Percentiles rank a stretch among this genome's conserved stretches.
phyloP scores from a whole-genome alignment of 805 yeast genomes.

The Nakazawaea peltata region DNA sequence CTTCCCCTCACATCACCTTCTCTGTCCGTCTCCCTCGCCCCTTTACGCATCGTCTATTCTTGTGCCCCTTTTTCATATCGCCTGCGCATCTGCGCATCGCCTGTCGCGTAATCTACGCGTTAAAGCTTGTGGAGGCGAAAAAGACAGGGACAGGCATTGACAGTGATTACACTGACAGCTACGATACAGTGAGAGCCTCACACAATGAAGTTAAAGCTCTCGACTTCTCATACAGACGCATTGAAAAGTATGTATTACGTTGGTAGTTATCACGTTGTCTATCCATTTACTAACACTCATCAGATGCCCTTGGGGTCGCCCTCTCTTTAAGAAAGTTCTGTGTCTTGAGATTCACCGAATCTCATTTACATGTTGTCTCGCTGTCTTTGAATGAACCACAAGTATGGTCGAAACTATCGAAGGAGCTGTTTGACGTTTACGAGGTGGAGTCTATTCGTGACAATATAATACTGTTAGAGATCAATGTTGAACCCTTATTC shows the following conservation, averaged over 20 bases:
- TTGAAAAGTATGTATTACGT: slow-evolving; percentile 10
- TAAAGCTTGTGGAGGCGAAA: too few relatives aligned
- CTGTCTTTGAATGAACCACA: slow-evolving; percentile 52
- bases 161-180: too few relatives aligned
- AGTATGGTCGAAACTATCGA: slow-evolving; percentile 54
- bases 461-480: slow-evolving; percentile 49
- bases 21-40: not conserved
- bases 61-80: not conserved
- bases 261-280: not conserved
- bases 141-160: too few relatives aligned
- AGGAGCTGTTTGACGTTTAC: slow-evolving; percentile 36
- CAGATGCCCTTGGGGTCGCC: slow-evolving; percentile 39
- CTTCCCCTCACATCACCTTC: not conserved
- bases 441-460: slow-evolving; percentile 46
- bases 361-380: slow-evolving; percentile 42
- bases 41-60: too few relatives aligned
- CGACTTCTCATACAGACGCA: slow-evolving; percentile 7
- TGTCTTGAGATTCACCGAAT: slow-evolving; percentile 46
- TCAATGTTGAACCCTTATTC: slow-evolving; percentile 51
- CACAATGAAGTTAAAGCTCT: slow-evolving; percentile 12
- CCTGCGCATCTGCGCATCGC: too few relatives aligned
- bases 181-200: too few relatives aligned
- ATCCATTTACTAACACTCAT: slow-evolving; percentile 13
- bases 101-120: too few relatives aligned
- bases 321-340: slow-evolving; percentile 46